These are phyloP conservation scores for Penicillium coprophilum DNA, from an alignment of 495 filamentous ascomycete species.

Conservation along the genomic window DNA sequence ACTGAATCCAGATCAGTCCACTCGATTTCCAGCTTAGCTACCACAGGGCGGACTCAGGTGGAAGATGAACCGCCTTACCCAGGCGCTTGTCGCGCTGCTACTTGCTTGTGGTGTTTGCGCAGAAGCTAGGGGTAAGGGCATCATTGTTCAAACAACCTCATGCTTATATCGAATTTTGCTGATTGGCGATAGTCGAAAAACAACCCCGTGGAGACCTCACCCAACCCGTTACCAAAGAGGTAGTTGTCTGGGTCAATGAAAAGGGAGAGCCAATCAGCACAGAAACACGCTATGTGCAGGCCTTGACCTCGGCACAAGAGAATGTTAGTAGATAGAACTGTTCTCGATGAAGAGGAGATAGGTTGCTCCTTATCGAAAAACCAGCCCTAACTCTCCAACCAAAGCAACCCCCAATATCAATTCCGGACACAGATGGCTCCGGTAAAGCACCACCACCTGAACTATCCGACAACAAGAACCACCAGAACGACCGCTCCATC, in stretches of 20 bases:
- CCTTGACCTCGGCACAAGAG: slow-evolving; percentile 8
- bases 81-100: slow-evolving; percentile 16
- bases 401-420: slow-evolving; percentile 4
- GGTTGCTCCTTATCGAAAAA: slow-evolving; percentile 10
- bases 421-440: background rate
- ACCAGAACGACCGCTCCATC: background rate
- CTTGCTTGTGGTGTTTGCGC: slow-evolving; percentile 18
- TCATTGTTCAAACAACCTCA: background rate
- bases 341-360: background rate
- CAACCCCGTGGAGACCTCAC: slow-evolving; percentile 2
- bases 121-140: slow-evolving; percentile 18
- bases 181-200: slow-evolving; percentile 7
- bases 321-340: slow-evolving; percentile 19
- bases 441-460: background rate
- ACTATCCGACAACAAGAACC: background rate
- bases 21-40: slow-evolving; percentile 1
- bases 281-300: slow-evolving; percentile 17
- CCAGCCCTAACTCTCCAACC: background rate
- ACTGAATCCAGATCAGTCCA: background rate
- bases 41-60: background rate
- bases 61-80: slow-evolving; percentile 25
- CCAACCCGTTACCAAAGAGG: slow-evolving; percentile 40
- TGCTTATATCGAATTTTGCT: background rate
- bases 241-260: slow-evolving; percentile 66
- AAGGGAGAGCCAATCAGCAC: slow-evolving; percentile 52